These are phyloP conservation scores for Cryptosporidium parvum DNA, from an alignment of 169 alveolate species.

Conservation along the genomic window DNA sequence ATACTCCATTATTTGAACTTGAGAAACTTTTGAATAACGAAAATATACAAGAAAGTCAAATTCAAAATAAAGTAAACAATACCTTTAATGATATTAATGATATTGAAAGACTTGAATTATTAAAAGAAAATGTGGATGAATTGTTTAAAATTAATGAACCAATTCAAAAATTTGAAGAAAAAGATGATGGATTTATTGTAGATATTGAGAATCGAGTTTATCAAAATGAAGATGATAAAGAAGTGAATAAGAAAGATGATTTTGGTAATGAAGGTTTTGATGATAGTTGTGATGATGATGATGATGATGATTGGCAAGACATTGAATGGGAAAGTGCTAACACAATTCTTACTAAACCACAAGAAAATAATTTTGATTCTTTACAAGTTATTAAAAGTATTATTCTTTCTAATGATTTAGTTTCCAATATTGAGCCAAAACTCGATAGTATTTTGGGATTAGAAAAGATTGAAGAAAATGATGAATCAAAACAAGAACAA, in stretches of 20 bases:
- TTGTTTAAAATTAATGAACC: neutral
- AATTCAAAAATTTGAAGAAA: neutral
- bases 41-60: neutral
- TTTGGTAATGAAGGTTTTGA: neutral
- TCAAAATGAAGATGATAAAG: neutral
- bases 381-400: neutral
- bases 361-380: neutral
- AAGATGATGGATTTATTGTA: neutral
- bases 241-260: neutral
- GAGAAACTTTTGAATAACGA: conserved; percentile 23
- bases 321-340: conserved; percentile 39
- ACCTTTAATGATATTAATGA: neutral
- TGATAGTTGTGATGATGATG: neutral
- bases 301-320: conserved; percentile 38
- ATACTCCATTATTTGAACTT: conserved; percentile 45
- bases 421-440: neutral
- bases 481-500: neutral
- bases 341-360: neutral
- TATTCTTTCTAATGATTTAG: neutral
- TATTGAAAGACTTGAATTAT: conserved; percentile 13
- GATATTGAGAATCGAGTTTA: neutral
- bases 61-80: neutral
- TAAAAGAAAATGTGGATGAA: conserved; percentile 51
- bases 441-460: neutral
- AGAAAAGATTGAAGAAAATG: neutral